phyloP scores from a whole-genome alignment of 306 rosid species.

The Purshia tridentata region DNA sequence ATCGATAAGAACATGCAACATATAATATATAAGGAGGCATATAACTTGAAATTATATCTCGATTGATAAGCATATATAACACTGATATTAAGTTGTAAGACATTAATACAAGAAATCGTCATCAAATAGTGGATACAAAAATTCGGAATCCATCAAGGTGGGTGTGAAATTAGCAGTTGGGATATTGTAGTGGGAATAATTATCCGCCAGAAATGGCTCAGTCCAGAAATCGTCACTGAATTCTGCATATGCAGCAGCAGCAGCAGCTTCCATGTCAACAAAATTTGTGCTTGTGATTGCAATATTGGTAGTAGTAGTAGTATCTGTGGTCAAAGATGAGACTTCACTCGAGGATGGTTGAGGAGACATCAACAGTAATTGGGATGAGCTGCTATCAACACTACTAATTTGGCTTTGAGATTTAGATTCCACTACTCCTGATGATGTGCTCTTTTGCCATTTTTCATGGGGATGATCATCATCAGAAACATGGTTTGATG shows the following conservation, averaged over 20 bases:
- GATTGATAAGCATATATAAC: background rate
- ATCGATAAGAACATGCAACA: too few relatives aligned
- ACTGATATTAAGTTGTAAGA: background rate
- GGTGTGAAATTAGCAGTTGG: slow-evolving; percentile 7
- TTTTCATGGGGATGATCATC: too few relatives aligned
- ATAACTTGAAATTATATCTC: too few relatives aligned
- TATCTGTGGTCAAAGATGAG: slow-evolving; percentile 17
- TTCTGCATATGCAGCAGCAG: background rate
- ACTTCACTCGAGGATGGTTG: slow-evolving; percentile 26
- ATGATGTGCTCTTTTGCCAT: too few relatives aligned
- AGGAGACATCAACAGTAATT: slow-evolving; percentile 1
- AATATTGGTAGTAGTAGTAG: background rate
- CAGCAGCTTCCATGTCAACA: slow-evolving; percentile 8
- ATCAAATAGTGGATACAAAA: slow-evolving; percentile 22
- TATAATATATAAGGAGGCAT: too few relatives aligned
- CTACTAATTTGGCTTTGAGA: too few relatives aligned
- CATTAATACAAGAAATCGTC: slow-evolving; percentile 23
- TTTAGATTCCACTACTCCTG: too few relatives aligned
- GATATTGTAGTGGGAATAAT: slow-evolving; percentile 9
- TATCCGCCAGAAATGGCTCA: slow-evolving; percentile 40
- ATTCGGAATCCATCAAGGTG: slow-evolving; percentile 22
- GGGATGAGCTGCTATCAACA: background rate
- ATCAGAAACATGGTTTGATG: slow-evolving; percentile 12
- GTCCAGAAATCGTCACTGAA: slow-evolving; percentile 42
- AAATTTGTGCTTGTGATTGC: background rate